A percentile compares a stretch with the other conserved stretches of the same genome.
These are phyloP conservation scores for Crithidia thermophila DNA, from an alignment of 208 protist species.

Conservation along the genomic window DNA sequence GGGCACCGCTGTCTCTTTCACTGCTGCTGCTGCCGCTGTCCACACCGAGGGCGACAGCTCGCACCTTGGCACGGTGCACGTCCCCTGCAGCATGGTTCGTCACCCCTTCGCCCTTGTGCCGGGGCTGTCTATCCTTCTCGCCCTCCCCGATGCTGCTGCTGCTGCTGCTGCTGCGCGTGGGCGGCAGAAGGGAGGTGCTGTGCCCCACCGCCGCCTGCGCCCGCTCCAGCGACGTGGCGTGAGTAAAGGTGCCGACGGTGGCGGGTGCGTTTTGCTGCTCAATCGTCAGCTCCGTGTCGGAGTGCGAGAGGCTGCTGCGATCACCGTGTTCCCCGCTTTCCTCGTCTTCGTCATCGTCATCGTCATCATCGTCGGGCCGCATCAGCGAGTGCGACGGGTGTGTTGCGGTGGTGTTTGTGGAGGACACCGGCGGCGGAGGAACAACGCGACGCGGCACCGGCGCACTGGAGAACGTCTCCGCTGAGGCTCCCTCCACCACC, in stretches of 20 bases:
- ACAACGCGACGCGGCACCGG: constrained; percentile 8
- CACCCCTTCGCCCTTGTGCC: too few relatives aligned
- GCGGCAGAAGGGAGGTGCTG: constrained; percentile 26
- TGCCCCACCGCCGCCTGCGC: constrained; percentile 18
- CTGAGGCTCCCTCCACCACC: constrained; percentile 6
- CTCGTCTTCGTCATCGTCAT: background rate
- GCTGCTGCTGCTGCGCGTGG: constrained; percentile 28
- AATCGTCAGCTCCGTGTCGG: constrained; percentile 7
- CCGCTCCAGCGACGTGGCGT: constrained; percentile 11
- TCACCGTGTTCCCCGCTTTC: background rate
- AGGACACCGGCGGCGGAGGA: constrained; percentile 14
- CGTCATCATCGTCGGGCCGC: constrained; percentile 2
- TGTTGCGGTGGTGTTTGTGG: constrained; percentile 5
- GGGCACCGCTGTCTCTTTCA: background rate
- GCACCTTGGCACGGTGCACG: background rate
- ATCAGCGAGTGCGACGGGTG: constrained; percentile 9
- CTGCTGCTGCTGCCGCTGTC: constrained; percentile 3
- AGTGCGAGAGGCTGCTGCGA: background rate
- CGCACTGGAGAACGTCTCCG: background rate
- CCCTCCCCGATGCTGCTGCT: background rate
- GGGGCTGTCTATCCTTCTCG: background rate
- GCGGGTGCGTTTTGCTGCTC: constrained; percentile 18
- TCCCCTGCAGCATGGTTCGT: background rate
- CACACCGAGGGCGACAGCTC: too few relatives aligned
- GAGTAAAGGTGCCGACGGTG: constrained; percentile 12